phyloP scores from a whole-genome alignment of 805 yeast genomes.

The Cyberlindnera lachancei region DNA sequence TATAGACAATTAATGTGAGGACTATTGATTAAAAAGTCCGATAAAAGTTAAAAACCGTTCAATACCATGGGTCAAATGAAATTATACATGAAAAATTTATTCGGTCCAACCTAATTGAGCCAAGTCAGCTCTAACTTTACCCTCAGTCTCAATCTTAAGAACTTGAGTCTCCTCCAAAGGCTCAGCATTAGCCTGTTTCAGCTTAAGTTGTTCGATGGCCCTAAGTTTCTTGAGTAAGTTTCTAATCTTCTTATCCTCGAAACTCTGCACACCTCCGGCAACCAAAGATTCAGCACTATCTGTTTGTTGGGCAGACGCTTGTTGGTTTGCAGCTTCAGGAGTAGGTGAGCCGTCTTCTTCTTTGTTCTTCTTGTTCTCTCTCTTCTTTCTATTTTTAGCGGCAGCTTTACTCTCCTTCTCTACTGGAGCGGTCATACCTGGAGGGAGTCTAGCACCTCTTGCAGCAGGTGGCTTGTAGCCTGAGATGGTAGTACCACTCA shows the following conservation, averaged over 20 bases:
- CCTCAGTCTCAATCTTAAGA: slow-evolving; percentile 82
- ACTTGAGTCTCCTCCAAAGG: slow-evolving; percentile 88
- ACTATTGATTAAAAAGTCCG: too few species aligned
- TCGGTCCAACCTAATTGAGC: slow-evolving; percentile 66
- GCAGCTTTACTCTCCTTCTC: slow-evolving; percentile 54
- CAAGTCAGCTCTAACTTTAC: slow-evolving; percentile 69
- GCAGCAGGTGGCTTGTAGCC: slow-evolving; percentile 21
- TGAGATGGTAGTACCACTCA: slow-evolving; percentile 7
- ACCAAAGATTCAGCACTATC: slow-evolving; percentile 25
- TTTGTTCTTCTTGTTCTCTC: slow-evolving; percentile 47
- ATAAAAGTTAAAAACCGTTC: too few species aligned
- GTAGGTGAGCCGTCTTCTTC: slow-evolving; percentile 8
- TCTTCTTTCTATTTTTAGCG: slow-evolving; percentile 68
- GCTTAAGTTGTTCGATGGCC: slow-evolving; percentile 88
- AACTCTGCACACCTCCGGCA: slow-evolving; percentile 55
- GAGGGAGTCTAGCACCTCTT: slow-evolving; percentile 38
- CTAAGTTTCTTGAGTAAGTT: slow-evolving; percentile 85
- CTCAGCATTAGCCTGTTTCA: slow-evolving; percentile 78
- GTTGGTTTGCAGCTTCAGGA: slow-evolving; percentile 14
- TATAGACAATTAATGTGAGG: too few species aligned
- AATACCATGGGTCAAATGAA: too few species aligned
- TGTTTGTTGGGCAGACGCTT: slow-evolving; percentile 5
- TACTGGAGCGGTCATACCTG: slow-evolving; percentile 47
- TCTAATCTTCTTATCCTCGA: slow-evolving; percentile 90
- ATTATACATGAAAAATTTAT: too few species aligned